phyloP scores from a whole-genome alignment of 495 filamentous ascomycete genomes.

The Emericellopsis terricola region DNA sequence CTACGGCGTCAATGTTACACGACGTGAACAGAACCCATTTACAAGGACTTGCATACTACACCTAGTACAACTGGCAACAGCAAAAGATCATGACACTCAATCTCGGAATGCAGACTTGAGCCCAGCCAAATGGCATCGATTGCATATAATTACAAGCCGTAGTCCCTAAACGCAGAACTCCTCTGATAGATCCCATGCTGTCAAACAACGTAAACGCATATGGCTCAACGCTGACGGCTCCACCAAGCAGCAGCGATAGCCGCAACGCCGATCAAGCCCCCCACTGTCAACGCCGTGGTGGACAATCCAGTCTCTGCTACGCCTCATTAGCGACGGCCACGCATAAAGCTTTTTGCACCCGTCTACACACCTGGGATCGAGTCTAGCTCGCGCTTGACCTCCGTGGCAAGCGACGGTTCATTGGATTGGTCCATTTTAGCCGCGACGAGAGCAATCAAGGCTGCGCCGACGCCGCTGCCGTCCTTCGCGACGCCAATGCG shows the following conservation, averaged over 20 bases:
- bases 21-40: no score
- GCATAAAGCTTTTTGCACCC: no score
- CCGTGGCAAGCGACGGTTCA: background rate
- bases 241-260: constrained; percentile 2
- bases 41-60: no score
- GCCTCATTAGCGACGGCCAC: no score
- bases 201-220: no score
- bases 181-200: no score
- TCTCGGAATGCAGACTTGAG: background rate
- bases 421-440: constrained; percentile 27
- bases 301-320: no score
- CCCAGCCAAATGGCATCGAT: background rate
- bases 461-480: constrained; percentile 80
- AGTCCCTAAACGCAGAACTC: no score
- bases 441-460: constrained; percentile 68
- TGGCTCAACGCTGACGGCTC: constrained; percentile 1
- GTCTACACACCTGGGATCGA: no score
- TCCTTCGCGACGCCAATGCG: constrained; percentile 90
- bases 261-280: constrained; percentile 1
- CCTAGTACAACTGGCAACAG: no score
- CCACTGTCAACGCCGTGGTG: background rate
- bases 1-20: no score
- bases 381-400: background rate
- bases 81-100: background rate
- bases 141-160: background rate